phyloP scores from a whole-genome alignment of 768 basidiomycete species.

The Myochromella boudieri region DNA sequence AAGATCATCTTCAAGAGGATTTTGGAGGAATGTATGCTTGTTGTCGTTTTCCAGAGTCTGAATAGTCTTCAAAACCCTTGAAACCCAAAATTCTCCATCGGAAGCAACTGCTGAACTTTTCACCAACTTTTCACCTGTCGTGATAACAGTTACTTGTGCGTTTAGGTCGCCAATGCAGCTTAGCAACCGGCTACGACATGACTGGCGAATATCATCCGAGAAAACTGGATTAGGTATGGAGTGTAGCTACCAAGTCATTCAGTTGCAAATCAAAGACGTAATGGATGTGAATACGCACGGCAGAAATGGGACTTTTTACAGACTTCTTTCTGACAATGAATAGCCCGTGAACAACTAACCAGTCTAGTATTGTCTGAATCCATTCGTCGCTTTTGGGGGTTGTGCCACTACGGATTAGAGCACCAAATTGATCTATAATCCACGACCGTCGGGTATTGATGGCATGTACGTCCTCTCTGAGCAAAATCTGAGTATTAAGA shows the following conservation, averaged over 20 bases:
- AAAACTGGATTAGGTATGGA: slow-evolving; percentile 63
- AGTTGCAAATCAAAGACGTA: not conserved
- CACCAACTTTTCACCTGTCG: slow-evolving; percentile 50
- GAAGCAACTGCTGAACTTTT: slow-evolving; percentile 64
- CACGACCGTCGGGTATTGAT: slow-evolving; percentile 67
- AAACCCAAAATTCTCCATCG: slow-evolving; percentile 80
- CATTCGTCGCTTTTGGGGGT: slow-evolving; percentile 82
- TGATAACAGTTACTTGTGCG: slow-evolving; percentile 48
- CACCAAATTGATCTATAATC: slow-evolving; percentile 84
- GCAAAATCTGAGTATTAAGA: slow-evolving; percentile 8
- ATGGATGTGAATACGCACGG: slow-evolving; percentile 43
- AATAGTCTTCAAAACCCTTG: slow-evolving; percentile 59
- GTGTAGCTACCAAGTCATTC: slow-evolving; percentile 48
- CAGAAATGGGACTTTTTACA: slow-evolving; percentile 56
- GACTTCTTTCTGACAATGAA: slow-evolving; percentile 75
- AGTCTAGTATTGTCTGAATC: slow-evolving; percentile 74
- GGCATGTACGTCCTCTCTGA: slow-evolving; percentile 43
- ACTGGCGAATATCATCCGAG: slow-evolving; percentile 67
- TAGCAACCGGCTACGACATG: slow-evolving; percentile 70
- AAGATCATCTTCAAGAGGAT: slow-evolving; percentile 58
- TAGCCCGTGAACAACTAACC: slow-evolving; percentile 79
- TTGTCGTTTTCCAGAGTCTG: slow-evolving; percentile 57
- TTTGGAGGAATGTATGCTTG: slow-evolving; percentile 62
- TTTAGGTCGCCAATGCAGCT: slow-evolving; percentile 74
- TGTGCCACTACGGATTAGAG: slow-evolving; percentile 74